Base-by-base conservation (phyloP, 768 basidiomycete genomes). In the Pleurotus citrinopileatus region DNA sequence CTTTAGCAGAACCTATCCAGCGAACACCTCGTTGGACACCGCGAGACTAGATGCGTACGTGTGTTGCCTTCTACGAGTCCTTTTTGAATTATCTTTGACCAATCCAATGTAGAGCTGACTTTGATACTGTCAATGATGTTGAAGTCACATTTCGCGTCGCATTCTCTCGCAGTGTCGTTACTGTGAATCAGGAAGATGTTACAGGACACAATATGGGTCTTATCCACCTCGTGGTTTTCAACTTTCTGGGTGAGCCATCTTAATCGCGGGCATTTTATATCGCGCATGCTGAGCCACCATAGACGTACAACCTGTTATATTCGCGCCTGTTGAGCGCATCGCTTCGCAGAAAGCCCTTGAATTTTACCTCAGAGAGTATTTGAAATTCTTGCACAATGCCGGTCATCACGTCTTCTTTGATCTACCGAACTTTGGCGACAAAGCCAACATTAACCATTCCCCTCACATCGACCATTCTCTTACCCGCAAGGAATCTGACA, bases 341-440 rank as follows among this genome's bases (percentile, higher is more conserved):
- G 42, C 36, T 42, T 61, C 5, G 15, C 37, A 40, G 40, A 32
- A 20, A 28, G 29, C 53, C 29, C 52, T 62, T 8, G 55, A 55
- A 22, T 61, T 42, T 26, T 61, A 63, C 56, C 28, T 59, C 34
- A 55, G 38, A 10, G 53, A 61, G 17, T 65, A 63, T 28, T 58
- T 65, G 26, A 36, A 32, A 8, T 61, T 60, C 55, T 55, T 65
- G 6, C 61, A 47, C 5, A 42, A 36, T 27, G 62, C 59, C n/a
- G 61, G 63, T 23, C 56, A 60, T 28, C 63, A 65, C 47, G 63
- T 63, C 26, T 54, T 61, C 42, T 59, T 61, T 52, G 55, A 61
- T 13, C 59, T 63, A 28, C 63, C 63, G 13, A 60, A 65, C 50
- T 65, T 63, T 46, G 63, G 59, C 40, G 44, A 55, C 32, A 52